Evolutionary conservation across 2,329 filamentous ascomycete genomes (phyloP), one percentile per base, ranked within the genome.

Genomic region (Diplodia sapinea): DNA sequence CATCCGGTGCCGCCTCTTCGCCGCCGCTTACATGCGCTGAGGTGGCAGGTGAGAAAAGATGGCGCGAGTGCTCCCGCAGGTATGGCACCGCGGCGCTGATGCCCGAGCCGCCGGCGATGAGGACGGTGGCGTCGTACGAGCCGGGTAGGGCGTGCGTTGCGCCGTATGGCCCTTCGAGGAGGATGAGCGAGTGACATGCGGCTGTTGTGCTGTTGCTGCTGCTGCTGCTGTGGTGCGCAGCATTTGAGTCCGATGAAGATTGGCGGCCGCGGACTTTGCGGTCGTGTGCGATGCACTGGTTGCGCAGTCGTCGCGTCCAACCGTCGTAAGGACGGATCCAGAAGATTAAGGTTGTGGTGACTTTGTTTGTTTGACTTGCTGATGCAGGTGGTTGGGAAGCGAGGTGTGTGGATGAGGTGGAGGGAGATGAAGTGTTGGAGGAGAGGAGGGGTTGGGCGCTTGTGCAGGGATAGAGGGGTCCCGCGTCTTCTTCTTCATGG

Each of bases 151-250:
- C 74, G 47, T 63, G 47, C 4, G 73, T 73, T 26, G 80, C 74
- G 6, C 83, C 83, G 68, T 85, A 85, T 0, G 84, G 83, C 0
- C 84, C 84, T 73, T 86, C 84, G 11, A 85, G 72, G 4, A 85
- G 77, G 52, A 85, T 76, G 0, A 72, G 78, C 2, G 78, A 71
- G 68, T 70, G 31, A 55, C 71, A 36, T 29, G n/a, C 43, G 1
- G 43, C 43, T 9, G n/a, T 47, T 13, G 17, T 47, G 17, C 17
- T 47, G 36, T 1, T 38, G 9, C 3, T 38, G 36, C 36, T 38
- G 9, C 8, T 20, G 43, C 43, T 20, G 4, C n/a, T 20, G 7
- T 20, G 43, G 17, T n/a, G 43, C 43, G 17, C 43, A n/a, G 6
- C 43, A 11, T n/a, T 9, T 7, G 43, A 47, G 17, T 47, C 43